These are phyloP conservation scores for Penicillium cinerascens DNA, from an alignment of 495 filamentous ascomycete species.

Conservation along the genomic window DNA sequence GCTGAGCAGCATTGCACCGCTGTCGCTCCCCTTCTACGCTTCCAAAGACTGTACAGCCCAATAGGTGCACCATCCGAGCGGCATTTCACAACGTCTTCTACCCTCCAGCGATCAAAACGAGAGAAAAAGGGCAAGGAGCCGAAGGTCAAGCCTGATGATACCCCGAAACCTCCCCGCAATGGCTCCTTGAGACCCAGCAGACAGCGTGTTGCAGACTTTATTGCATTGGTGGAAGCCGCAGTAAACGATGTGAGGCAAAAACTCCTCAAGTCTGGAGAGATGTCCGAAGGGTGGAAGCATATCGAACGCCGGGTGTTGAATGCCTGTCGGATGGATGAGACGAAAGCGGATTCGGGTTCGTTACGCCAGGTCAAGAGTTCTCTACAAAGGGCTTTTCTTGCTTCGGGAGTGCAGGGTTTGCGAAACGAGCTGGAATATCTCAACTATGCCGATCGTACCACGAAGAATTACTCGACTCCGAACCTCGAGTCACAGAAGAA, in stretches of 20 bases:
- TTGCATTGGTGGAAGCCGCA: slow-evolving; percentile 21
- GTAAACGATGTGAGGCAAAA: slow-evolving; percentile 25
- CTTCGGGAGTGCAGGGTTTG: slow-evolving; percentile 45
- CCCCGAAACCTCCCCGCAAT: background rate
- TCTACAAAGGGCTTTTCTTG: slow-evolving; percentile 56
- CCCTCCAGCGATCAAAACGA: slow-evolving; percentile 26
- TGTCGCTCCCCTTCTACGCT: slow-evolving; percentile 4
- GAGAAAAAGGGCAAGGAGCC: slow-evolving; percentile 3
- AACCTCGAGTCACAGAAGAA: slow-evolving; percentile 57
- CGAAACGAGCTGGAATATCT: slow-evolving; percentile 55
- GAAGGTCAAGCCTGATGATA: background rate
- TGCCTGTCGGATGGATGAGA: slow-evolving; percentile 30
- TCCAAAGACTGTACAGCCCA: background rate
- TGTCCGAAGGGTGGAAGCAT: slow-evolving; percentile 23
- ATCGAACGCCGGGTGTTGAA: slow-evolving; percentile 38
- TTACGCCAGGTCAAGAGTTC: slow-evolving; percentile 26
- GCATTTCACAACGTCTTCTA: slow-evolving; percentile 32
- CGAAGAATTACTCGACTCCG: slow-evolving; percentile 39
- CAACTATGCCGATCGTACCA: slow-evolving; percentile 51
- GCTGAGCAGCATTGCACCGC: slow-evolving; percentile 30
- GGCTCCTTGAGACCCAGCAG: slow-evolving; percentile 3
- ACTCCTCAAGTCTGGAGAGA: slow-evolving; percentile 9
- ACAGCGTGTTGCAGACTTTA: slow-evolving; percentile 26
- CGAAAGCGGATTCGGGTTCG: slow-evolving; percentile 13
- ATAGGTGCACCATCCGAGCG: slow-evolving; percentile 4